Base-by-base conservation (phyloP, 768 basidiomycete genomes). In the Fomitopsis pulvina region DNA sequence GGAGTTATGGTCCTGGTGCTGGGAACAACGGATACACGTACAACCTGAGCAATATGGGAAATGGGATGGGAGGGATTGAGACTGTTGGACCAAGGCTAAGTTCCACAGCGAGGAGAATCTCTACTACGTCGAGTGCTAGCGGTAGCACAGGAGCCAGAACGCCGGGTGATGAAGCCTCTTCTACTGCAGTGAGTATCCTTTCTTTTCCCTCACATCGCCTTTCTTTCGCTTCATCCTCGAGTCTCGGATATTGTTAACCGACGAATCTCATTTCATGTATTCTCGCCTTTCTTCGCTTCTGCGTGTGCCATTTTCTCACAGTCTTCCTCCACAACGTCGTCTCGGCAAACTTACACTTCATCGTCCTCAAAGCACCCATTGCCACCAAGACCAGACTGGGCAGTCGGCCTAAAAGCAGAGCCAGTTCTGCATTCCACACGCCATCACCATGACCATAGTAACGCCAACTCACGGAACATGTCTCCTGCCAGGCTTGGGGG, bases 331-430 rank as follows among this genome's bases (percentile, higher is more conserved):
- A 79, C 80, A 1, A 89, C 90, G 5, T 89, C 87, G 1, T 91
- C 89, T 32, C 77, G 84, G 32, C 77, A 80, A 54, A 87, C 86
- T 5, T 87, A 78, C 55, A 86, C 85, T 1, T 88, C 87, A 28
- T 79, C 84, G 4, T 87, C 87, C 2, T 86, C 84, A 74, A 89
- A 68, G 54, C 81, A 83, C 50, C 90, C 89, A 12, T 73, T 92
- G 32, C 90, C 90, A 3, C 70, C 87, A 2, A 76, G 90, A 50
- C 90, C 90, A 34, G 90, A 92, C 63, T 92, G 91, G 90, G 89
- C 90, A 16, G 86, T 92, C 3, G 87, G 87, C 14, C 71, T 92
- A 28, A 88, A 85, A 63, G 79, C 87, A 0, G 83, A 87, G 52
- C 81, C 83, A 25, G 85, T 80, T 11, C 65, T 86, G 24, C 78